Percentiles rank a stretch among this genome's conserved stretches.
phyloP scores from a whole-genome alignment of 1,284 basidiomycete species.

The Pseudozyma tsukubaensis region DNA sequence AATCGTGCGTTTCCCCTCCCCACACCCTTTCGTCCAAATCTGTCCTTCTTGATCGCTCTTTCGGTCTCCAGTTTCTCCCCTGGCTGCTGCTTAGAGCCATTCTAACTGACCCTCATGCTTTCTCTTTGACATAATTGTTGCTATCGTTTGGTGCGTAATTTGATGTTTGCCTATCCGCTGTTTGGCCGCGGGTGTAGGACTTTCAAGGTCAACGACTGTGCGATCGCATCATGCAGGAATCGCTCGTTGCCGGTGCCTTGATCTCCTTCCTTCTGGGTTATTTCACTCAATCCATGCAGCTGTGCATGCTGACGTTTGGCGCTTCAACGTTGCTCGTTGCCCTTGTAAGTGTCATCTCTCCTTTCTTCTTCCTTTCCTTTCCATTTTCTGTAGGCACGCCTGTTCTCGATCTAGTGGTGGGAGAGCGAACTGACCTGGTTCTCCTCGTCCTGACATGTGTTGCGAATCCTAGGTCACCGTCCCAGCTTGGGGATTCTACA shows the following conservation, averaged over 20 bases:
- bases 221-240: slow-evolving; percentile 48
- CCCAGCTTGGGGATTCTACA: slow-evolving; percentile 47
- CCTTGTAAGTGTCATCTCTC: slow-evolving; percentile 25
- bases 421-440: not conserved
- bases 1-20: slow-evolving; percentile 24
- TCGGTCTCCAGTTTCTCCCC: not conserved
- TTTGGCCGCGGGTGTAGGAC: slow-evolving; percentile 19
- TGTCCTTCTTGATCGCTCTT: not conserved
- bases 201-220: slow-evolving; percentile 39
- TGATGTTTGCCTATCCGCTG: too few relatives aligned
- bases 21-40: not conserved
- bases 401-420: too few relatives aligned
- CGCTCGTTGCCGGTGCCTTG: slow-evolving; percentile 15
- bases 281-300: slow-evolving; percentile 32
- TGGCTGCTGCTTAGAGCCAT: too few relatives aligned
- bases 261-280: slow-evolving; percentile 36
- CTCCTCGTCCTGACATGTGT: not conserved
- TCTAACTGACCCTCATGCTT: too few relatives aligned
- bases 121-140: too few relatives aligned
- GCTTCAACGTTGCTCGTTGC: slow-evolving; percentile 15
- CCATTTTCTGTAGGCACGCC: too few relatives aligned
- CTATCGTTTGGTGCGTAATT: too few relatives aligned
- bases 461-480: slow-evolving; percentile 27
- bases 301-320: slow-evolving; percentile 35
- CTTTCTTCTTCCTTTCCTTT: too few relatives aligned